Percentiles rank a stretch among this genome's conserved stretches.
These are phyloP conservation scores for Myriosclerotinia scirpicola DNA, from an alignment of 2,329 filamentous ascomycete genomes.

Conservation along the genomic window DNA sequence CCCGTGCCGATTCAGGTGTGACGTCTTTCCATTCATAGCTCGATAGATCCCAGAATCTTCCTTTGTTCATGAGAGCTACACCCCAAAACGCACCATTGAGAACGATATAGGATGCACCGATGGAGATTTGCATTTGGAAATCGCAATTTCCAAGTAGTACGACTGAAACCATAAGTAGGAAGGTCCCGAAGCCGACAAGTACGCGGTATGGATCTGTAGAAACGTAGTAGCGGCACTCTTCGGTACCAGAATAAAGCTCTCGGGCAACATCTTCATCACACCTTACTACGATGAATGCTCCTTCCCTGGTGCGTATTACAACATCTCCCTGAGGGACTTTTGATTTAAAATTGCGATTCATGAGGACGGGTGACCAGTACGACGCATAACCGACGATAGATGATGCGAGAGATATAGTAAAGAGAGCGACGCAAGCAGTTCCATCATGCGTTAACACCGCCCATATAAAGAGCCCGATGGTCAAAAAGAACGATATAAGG, in stretches of 20 bases:
- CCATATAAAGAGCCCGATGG: constrained; percentile 48
- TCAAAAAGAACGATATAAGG: constrained; percentile 51
- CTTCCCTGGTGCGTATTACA: constrained; percentile 60
- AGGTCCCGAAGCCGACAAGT: constrained; percentile 58
- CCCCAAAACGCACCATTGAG: constrained; percentile 61
- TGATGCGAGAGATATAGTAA: constrained; percentile 53
- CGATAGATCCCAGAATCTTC: constrained; percentile 57
- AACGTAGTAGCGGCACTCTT: constrained; percentile 58
- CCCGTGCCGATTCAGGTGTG: constrained; percentile 44
- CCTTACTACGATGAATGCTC: constrained; percentile 57
- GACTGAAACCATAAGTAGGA: constrained; percentile 60
- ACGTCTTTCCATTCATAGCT: constrained; percentile 49
- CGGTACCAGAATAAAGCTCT: constrained; percentile 62
- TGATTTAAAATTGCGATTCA: constrained; percentile 50
- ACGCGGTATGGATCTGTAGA: constrained; percentile 48
- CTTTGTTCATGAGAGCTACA: constrained; percentile 41
- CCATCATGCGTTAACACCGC: constrained; percentile 50
- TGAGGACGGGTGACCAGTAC: constrained; percentile 57
- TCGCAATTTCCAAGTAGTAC: constrained; percentile 62
- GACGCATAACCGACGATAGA: constrained; percentile 57
- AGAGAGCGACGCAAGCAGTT: constrained; percentile 52
- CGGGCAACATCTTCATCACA: constrained; percentile 61
- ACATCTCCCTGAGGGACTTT: constrained; percentile 55
- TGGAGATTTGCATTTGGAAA: constrained; percentile 60
- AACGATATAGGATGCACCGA: constrained; percentile 57